These are phyloP conservation scores for Penicillium hordei DNA, from an alignment of 2,329 filamentous ascomycete genomes.

Conservation along the genomic window DNA sequence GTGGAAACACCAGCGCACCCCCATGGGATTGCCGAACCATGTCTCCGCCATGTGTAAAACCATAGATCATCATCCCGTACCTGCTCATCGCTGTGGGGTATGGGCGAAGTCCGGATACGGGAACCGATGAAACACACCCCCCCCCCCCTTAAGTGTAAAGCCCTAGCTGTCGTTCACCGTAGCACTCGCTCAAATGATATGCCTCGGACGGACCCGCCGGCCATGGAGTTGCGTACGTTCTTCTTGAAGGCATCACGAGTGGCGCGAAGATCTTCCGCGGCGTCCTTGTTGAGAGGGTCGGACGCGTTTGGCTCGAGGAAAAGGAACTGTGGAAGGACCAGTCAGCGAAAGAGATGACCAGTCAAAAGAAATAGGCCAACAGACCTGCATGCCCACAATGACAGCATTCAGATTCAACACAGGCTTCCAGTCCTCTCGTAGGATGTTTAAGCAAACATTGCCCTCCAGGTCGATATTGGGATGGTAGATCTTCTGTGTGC, in stretches of 20 bases:
- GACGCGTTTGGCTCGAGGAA: constrained; percentile 97
- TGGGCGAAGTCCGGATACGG: neutral
- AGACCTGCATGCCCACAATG: constrained; percentile 85
- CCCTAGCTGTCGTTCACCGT: constrained; percentile 50
- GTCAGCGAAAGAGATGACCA: neutral
- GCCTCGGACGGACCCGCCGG: constrained; percentile 72
- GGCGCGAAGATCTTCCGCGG: constrained; percentile 82
- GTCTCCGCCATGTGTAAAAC: constrained; percentile 12
- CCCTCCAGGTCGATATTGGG: constrained; percentile 98
- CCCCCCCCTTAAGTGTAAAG: too few relatives aligned
- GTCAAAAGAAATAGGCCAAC: constrained; percentile 18
- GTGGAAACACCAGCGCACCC: constrained; percentile 19
- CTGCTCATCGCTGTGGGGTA: neutral
- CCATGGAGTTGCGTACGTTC: constrained; percentile 83
- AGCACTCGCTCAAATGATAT: constrained; percentile 75
- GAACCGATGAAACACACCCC: too few relatives aligned
- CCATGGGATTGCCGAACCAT: neutral
- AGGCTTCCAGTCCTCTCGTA: constrained; percentile 98
- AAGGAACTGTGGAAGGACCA: constrained; percentile 64
- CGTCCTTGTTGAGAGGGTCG: constrained; percentile 98
- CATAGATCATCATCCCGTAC: constrained; percentile 17
- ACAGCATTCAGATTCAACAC: constrained; percentile 96
- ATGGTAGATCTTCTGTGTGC: constrained; percentile 97
- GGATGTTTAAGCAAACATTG: constrained; percentile 96
- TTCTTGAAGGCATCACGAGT: constrained; percentile 88